Evolutionary conservation across 495 filamentous ascomycete species (phyloP).

Genomic region (Diplogelasinospora grovesii): DNA sequence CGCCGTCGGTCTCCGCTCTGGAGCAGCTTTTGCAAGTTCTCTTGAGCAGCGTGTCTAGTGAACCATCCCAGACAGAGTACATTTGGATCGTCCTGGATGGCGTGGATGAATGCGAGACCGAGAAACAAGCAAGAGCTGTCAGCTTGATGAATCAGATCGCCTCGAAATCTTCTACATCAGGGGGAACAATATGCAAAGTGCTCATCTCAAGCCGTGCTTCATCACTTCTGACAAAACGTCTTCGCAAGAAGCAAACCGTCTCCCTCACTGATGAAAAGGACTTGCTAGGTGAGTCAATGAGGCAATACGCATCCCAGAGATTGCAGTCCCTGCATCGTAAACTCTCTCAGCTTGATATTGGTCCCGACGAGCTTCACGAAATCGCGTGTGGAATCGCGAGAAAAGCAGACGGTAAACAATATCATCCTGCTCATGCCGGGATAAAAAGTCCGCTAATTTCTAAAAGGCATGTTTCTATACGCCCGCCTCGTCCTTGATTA

Average conservation of each 20-base stretch:
- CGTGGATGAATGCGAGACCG: conserved; percentile 22
- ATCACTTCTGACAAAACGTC: not conserved
- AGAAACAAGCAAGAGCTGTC: conserved; percentile 19
- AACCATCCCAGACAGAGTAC: conserved; percentile 1
- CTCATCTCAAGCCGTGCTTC: conserved; percentile 18
- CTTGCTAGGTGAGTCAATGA: conserved; percentile 14
- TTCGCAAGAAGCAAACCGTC: conserved; percentile 9
- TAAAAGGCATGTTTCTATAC: conserved; percentile 29
- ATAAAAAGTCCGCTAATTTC: not conserved
- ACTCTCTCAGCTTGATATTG: conserved; percentile 16
- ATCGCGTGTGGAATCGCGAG: conserved; percentile 9
- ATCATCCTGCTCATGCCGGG: conserved; percentile 6
- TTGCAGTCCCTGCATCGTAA: conserved; percentile 7
- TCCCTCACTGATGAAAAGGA: conserved; percentile 26
- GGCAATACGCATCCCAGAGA: conserved; percentile 13
- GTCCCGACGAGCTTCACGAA: conserved; percentile 6
- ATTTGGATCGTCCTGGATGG: conserved; percentile 23
- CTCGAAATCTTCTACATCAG: no score
- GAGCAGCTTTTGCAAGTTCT: conserved; percentile 17
- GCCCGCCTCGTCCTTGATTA: conserved; percentile 29
- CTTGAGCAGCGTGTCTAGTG: not conserved
- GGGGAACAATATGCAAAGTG: conserved; percentile 15
- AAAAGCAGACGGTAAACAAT: conserved; percentile 20
- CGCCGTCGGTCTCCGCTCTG: conserved; percentile 9
- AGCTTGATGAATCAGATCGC: conserved; percentile 16